phyloP scores from a whole-genome alignment of 352 stramenopile species.

The Globisporangium viniferum region DNA sequence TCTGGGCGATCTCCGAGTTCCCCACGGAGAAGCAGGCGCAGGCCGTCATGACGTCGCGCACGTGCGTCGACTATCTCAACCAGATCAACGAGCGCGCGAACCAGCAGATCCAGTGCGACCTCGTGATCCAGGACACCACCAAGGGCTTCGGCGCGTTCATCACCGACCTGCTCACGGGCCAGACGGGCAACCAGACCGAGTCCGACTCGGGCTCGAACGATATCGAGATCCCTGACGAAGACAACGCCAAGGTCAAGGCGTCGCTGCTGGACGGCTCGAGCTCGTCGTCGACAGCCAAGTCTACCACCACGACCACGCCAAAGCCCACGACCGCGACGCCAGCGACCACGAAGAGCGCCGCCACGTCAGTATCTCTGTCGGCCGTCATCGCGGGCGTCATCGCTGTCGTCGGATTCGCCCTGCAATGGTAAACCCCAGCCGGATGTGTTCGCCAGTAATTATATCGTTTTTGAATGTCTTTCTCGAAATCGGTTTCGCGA shows the following conservation, averaged over 20 bases:
- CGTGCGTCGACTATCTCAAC: slow-evolving; percentile 69
- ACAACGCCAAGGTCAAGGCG: slow-evolving; percentile 9
- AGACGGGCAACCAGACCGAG: slow-evolving; percentile 64
- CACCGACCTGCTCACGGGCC: slow-evolving; percentile 44
- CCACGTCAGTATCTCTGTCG: slow-evolving; percentile 6
- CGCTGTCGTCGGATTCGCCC: slow-evolving; percentile 5
- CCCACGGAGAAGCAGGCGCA: slow-evolving; percentile 44
- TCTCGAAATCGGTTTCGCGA: slow-evolving; percentile 2
- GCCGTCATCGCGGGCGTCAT: neutral
- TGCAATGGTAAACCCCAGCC: slow-evolving; percentile 11
- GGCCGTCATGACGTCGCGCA: slow-evolving; percentile 39
- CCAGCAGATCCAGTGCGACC: slow-evolving; percentile 46
- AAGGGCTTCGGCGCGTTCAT: slow-evolving; percentile 41
- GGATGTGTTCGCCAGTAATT: neutral
- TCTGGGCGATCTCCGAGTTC: slow-evolving; percentile 36
- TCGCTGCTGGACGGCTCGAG: slow-evolving; percentile 8
- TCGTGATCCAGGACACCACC: slow-evolving; percentile 32
- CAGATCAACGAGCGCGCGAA: slow-evolving; percentile 66
- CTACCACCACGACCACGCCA: slow-evolving; percentile 1
- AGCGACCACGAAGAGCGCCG: slow-evolving; percentile 7
- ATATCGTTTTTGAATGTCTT: neutral
- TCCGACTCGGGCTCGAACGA: slow-evolving; percentile 19
- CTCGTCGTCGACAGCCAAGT: slow-evolving; percentile 1
- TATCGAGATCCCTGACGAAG: slow-evolving; percentile 7
- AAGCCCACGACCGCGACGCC: slow-evolving; percentile 7